Evolutionary conservation across 352 stramenopile species (phyloP), one percentile per base, ranked within the genome.

Genomic region (Pythium aquatile): DNA sequence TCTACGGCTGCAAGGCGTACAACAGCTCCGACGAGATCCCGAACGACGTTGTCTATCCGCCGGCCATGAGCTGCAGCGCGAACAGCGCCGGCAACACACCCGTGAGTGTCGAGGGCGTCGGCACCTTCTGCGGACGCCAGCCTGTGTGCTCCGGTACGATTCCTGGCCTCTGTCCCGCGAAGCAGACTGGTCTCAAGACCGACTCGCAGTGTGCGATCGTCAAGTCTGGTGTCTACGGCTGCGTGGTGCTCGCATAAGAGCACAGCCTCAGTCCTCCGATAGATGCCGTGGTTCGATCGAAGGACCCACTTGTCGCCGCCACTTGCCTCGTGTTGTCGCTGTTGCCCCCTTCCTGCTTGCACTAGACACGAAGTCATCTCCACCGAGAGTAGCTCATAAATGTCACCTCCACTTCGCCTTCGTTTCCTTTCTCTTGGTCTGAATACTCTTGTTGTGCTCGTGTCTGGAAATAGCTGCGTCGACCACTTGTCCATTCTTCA

Each of bases 221-320:
- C 39, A 46, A 28, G 11, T 39, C 46, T 5, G 58, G 58, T 16
- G 58, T 65, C 20, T 58, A 58, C 48, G 58, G 58, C 58, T 65
- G 58, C 20, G 58, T 63, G 13, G n/a, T 61, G 35, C 32, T 56
- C 14, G 49, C 28, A 20, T 56, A 28, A 56, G 39, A 51, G 44
- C n/a, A 5, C 6, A 6, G 16, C 3, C 16, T 47, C 39, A 6
- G 40, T 47, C 40, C 17, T 47, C 40, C 40, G 5, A 26, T 47
- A 24, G 20, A 24, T 14, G 40, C 40, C 16, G 7, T 5, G 17
- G 40, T 47, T 47, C 17, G 40, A 47, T 42, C 37, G 37, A 42
- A 42, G 37, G 37, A 16, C 37, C 40, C 26, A 5, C 1, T 26
- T 17, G 40, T 26, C 40, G 40, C 40, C 40, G 16, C 44, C 44